Evolutionary conservation across 1,284 basidiomycete species (phyloP).

Genomic region (Veloboletus limbatus): DNA sequence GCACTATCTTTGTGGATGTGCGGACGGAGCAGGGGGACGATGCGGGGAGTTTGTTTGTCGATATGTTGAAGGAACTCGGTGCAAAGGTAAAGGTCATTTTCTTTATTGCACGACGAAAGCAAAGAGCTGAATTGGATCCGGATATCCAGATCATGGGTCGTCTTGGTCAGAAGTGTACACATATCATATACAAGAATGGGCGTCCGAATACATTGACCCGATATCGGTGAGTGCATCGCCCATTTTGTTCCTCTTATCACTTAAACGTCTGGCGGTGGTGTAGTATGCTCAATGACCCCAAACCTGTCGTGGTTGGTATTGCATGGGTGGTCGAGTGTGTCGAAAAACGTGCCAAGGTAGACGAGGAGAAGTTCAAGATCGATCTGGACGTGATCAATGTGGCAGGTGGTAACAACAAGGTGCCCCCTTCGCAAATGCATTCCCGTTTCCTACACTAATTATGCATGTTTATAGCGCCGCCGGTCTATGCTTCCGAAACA

Average conservation of each 20-base stretch:
- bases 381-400: slow-evolving; percentile 60
- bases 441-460: neutral
- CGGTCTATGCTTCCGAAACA: slow-evolving; percentile 70
- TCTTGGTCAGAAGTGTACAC: slow-evolving; percentile 79
- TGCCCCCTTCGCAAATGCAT: slow-evolving; percentile 34
- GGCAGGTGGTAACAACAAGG: slow-evolving; percentile 66
- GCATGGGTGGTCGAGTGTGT: slow-evolving; percentile 76
- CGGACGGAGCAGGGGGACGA: slow-evolving; percentile 84
- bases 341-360: slow-evolving; percentile 63
- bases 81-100: slow-evolving; percentile 64
- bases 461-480: slow-evolving; percentile 39
- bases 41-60: slow-evolving; percentile 77
- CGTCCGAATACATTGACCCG: slow-evolving; percentile 72
- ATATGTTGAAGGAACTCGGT: slow-evolving; percentile 80
- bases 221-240: slow-evolving; percentile 51
- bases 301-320: slow-evolving; percentile 80
- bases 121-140: slow-evolving; percentile 3
- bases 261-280: neutral
- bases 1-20: slow-evolving; percentile 88
- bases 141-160: slow-evolving; percentile 51
- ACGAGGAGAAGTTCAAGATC: slow-evolving; percentile 67
- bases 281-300: slow-evolving; percentile 63
- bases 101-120: neutral
- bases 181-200: slow-evolving; percentile 90
- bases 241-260: neutral